phyloP scores from a whole-genome alignment of 257 asterid species.

The Eucommia ulmoides region DNA sequence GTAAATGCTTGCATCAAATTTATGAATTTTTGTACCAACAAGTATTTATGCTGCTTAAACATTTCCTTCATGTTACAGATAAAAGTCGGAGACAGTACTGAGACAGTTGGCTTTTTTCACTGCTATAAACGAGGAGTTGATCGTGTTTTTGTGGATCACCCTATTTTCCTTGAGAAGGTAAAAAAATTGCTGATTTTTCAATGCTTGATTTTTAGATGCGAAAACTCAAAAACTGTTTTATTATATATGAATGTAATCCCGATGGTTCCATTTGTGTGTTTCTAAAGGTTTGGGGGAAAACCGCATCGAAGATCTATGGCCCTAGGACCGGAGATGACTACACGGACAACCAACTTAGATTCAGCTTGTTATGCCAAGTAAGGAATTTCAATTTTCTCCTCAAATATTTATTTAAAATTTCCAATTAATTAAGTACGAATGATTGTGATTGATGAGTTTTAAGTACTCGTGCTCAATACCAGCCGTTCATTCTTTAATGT shows the following conservation, averaged over 20 bases:
- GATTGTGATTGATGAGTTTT: no score
- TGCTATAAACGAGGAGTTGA: slow-evolving; percentile 95
- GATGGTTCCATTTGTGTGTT: no score
- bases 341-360: slow-evolving; percentile 70
- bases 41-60: not conserved
- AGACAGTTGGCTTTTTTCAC: slow-evolving; percentile 72
- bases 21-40: no score
- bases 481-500: no score
- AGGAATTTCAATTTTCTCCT: no score
- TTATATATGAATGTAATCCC: no score
- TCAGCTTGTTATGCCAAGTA: slow-evolving; percentile 81
- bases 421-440: no score
- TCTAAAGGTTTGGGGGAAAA: slow-evolving; percentile 75
- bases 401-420: no score
- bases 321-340: slow-evolving; percentile 80
- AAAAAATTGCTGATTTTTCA: slow-evolving; percentile 3
- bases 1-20: no score
- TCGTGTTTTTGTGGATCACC: slow-evolving; percentile 92
- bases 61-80: slow-evolving; percentile 24
- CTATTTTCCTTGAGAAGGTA: slow-evolving; percentile 83
- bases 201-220: not conserved
- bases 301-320: slow-evolving; percentile 74
- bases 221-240: no score
- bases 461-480: no score
- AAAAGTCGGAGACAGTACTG: slow-evolving; percentile 50